Evolutionary conservation across 2,329 filamentous ascomycete genomes (phyloP), one percentile per base, ranked within the genome.

Genomic region (Ophiocordyceps sinensis): DNA sequence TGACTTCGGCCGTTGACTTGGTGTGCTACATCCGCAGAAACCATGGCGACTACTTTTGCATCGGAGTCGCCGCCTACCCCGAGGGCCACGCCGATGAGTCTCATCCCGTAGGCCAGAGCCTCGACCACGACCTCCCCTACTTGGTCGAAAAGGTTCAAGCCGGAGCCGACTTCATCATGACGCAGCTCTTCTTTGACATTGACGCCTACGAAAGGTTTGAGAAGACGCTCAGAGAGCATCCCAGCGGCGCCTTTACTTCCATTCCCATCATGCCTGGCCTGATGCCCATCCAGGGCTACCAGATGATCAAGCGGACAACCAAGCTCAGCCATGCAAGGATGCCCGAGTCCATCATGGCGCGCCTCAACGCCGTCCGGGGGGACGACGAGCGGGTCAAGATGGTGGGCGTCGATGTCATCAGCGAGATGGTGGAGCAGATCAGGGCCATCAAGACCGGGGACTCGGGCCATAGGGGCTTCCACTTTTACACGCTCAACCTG

Each of bases 101-200:
- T 45, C 82, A 93, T 59, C 89, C 89, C 2, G 57, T 69, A 29
- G 74, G 70, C 23, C 77, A 81, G 61, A 77, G 71, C 49, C 54
- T 79, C 31, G 85, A 93, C 53, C 74, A 83, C 47, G 91, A 98
- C 62, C 64, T 98, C 44, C 85, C 88, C 1, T 94, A 83, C 53
- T 69, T 98, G 41, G 76, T 94, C 11, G 87, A 94, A 50, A 98
- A 98, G 70, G 82, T 82, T 1, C 71, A 81, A 51, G 91, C 91
- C 4, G 91, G 91, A 1, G 91, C 88, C 39, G 88, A 96, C 63
- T 98, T 98, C 56, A 83, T 98, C 62, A 94, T 98, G 85, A 96
- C 91, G 1, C 91, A 98, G 61, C 71, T 98, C 9, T 96, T 95
- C 62, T 98, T 94, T 60, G 87, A 96, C 56, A 73, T 87, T 21